Conservation (phyloP, 73 alveolate genomes). For the Symbiodinium natans region DNA sequence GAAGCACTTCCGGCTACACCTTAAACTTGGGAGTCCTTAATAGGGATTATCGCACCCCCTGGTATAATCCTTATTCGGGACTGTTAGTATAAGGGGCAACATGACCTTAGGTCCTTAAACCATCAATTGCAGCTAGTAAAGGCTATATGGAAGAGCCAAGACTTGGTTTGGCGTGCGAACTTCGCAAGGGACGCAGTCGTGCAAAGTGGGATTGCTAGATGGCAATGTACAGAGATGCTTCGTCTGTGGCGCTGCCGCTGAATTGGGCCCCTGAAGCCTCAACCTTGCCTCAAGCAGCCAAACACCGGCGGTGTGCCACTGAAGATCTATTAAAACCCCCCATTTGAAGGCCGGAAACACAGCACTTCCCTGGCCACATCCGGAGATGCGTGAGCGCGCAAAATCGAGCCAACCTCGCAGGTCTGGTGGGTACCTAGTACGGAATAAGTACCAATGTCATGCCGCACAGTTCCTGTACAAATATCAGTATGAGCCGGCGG, state of each 20-base stretch:
- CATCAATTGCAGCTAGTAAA: too few relatives aligned
- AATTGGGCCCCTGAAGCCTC: background rate
- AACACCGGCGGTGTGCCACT: background rate
- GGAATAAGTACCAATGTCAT: too few relatives aligned
- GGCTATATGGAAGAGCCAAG: too few relatives aligned
- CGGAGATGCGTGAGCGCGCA: background rate
- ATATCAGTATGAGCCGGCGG: too few relatives aligned
- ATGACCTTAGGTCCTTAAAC: too few relatives aligned
- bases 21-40: background rate
- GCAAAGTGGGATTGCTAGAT: background rate
- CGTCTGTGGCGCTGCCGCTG: background rate
- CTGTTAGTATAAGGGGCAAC: too few relatives aligned
- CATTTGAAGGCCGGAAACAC: background rate
- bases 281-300: background rate
- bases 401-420: too few relatives aligned
- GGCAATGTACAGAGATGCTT: background rate
- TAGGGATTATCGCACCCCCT: background rate
- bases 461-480: background rate
- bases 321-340: background rate
- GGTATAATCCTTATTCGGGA: too few relatives aligned
- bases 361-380: background rate
- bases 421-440: too few relatives aligned
- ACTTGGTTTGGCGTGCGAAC: background rate
- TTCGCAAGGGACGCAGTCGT: background rate
- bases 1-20: too few relatives aligned